These are phyloP conservation scores for Starmerella bombicola DNA, from an alignment of 805 yeast genomes.

Conservation along the genomic window DNA sequence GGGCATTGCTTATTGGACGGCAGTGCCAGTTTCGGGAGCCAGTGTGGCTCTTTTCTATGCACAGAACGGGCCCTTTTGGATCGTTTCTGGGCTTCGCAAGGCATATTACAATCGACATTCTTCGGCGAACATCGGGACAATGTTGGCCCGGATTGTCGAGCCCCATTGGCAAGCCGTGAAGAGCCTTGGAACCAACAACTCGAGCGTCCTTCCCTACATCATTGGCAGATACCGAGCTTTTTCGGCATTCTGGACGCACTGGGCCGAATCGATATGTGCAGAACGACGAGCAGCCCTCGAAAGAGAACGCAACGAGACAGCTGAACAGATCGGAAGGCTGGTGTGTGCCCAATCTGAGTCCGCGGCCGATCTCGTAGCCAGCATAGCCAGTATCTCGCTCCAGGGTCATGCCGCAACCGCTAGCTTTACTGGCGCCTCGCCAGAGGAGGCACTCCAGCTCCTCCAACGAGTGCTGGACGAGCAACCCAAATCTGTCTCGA, in stretches of 20 bases:
- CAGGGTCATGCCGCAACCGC: background rate
- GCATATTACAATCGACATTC: background rate
- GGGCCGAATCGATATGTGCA: background rate
- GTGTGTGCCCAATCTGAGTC: background rate
- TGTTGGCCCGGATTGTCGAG: background rate
- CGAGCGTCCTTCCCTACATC: background rate
- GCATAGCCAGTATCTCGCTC: background rate
- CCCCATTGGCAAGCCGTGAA: background rate
- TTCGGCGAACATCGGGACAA: background rate
- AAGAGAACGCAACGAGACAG: conserved; percentile 6
- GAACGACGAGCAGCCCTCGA: conserved; percentile 1
- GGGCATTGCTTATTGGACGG: conserved; percentile 21
- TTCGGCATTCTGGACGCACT: background rate
- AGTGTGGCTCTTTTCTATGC: conserved; percentile 14
- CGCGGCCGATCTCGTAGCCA: background rate
- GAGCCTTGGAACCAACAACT: background rate
- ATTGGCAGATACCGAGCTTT: conserved; percentile 5
- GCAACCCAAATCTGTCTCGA: background rate
- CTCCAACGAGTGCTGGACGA: conserved; percentile 16
- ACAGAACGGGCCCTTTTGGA: conserved; percentile 15
- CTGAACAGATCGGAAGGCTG: conserved; percentile 15
- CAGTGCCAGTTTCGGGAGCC: conserved; percentile 3
- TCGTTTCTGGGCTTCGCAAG: background rate
- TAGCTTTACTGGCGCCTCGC: conserved; percentile 3
- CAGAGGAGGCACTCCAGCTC: conserved; percentile 6